Evolutionary conservation across 768 basidiomycete genomes (phyloP).

Genomic region (Kondoa malvinella): DNA sequence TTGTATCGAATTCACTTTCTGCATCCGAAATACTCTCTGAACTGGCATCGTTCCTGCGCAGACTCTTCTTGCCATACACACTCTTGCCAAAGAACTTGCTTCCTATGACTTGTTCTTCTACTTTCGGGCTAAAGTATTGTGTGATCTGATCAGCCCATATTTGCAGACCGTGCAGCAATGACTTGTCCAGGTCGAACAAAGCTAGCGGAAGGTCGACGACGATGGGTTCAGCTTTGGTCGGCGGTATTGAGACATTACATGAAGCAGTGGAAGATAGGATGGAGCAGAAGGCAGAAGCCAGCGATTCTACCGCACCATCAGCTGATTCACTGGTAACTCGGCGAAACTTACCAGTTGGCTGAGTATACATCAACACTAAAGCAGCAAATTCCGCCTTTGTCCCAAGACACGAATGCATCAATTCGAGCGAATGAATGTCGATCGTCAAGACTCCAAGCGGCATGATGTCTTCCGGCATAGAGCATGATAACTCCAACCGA

Average conservation of each 20-base stretch:
- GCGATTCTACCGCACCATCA: not conserved
- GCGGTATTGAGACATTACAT: not conserved
- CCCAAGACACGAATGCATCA: not conserved
- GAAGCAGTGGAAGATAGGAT: not conserved
- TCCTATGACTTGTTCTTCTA: not conserved
- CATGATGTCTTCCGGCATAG: not conserved
- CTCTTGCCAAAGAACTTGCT: not conserved
- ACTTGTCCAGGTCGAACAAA: slow-evolving; percentile 40
- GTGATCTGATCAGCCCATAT: slow-evolving; percentile 62
- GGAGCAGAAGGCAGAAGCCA: not conserved
- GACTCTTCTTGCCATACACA: not conserved
- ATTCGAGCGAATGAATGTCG: not conserved
- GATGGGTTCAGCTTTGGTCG: not conserved
- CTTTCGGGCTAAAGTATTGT: not conserved
- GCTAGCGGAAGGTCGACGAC: not conserved
- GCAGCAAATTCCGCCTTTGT: not conserved
- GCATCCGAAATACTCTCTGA: too few relatives aligned
- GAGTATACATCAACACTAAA: not conserved
- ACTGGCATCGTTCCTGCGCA: not conserved
- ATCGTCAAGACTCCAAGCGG: not conserved
- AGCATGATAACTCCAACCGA: not conserved
- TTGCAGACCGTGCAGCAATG: slow-evolving; percentile 56
- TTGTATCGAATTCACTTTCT: too few relatives aligned
- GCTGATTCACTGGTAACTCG: not conserved
- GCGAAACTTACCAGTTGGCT: not conserved